Base-by-base conservation (phyloP, 805 yeast genomes). In the Metschnikowia picachoensis region DNA sequence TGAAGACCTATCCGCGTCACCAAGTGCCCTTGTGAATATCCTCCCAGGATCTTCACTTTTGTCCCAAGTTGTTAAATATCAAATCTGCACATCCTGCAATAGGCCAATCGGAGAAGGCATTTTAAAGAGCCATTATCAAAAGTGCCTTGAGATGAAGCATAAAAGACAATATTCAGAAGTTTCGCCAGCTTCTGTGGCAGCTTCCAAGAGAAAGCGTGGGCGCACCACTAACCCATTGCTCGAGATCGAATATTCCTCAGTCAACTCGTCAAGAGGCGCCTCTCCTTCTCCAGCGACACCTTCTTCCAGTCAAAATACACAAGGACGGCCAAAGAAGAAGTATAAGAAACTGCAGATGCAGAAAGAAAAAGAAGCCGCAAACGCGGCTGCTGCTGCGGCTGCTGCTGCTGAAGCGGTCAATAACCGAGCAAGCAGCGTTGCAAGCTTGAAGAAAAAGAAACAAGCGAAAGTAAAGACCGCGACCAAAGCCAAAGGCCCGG, bases 401-500 rank as follows among this genome's bases (percentile, higher is more conserved):
- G 68, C 69, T 1, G 73, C 71, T 1, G 66, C 67, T 0, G 56
- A 52, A 15, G 59, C 65, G 0, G 57, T 57, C 8, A 48, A 51
- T 15, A 46, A 44, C 4, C 47, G 57, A 5, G 59, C 59, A 25
- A 48, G 35, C 33, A 47, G 37, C 30, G 44, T 41, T 12, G 44
- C 46, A 10, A 36, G 32, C 25, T 41, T 41, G 3, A 64, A 61
- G 50, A 67, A 66, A 51, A 59, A 64, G 48, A 71, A 78, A 57
- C 62, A 51, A 16, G 52, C 64, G 12, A 63, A 65, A 39, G 62
- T 67, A 13, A 71, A 69, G 49, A 41, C 79, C 30, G 65, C 74
- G 36, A 66, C 81, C 40, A 82, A 85, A 65, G 74, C 82, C 47
- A 78, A 87, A 66, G 85, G 91, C 25, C 91, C 96, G 4, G 90